Percentiles rank a stretch among this genome's conserved stretches.
phyloP scores from a whole-genome alignment of 2,329 filamentous ascomycete species.

The Huntiella abstrusa region DNA sequence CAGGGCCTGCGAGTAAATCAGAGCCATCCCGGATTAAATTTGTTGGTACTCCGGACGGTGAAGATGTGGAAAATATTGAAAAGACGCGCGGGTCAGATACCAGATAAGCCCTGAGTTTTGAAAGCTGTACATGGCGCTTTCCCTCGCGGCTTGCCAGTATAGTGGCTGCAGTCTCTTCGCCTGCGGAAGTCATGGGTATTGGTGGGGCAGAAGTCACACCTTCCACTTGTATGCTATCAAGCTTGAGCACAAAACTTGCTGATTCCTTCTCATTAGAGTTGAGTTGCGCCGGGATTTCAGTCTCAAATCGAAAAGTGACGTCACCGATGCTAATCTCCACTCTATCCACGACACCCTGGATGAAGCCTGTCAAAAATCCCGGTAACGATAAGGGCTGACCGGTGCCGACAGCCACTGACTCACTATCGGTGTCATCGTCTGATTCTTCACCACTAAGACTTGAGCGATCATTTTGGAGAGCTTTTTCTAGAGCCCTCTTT shows the following conservation, averaged over 20 bases:
- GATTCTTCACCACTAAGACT: conserved; percentile 41
- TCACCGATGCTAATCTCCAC: conserved; percentile 46
- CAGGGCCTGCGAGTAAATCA: conserved; percentile 15
- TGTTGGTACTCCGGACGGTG: conserved; percentile 27
- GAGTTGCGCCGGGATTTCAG: conserved; percentile 34
- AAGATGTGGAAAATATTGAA: conserved; percentile 28
- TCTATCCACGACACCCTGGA: conserved; percentile 57
- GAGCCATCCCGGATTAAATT: conserved; percentile 26
- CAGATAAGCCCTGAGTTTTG: conserved; percentile 42
- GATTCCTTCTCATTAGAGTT: conserved; percentile 21
- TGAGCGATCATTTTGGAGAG: conserved; percentile 41
- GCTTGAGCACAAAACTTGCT: conserved; percentile 44
- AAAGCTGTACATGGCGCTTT: conserved; percentile 45
- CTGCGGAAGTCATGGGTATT: neutral
- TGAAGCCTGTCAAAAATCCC: conserved; percentile 48
- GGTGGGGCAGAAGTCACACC: conserved; percentile 30
- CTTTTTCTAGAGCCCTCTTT: conserved; percentile 48
- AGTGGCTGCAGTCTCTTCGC: neutral
- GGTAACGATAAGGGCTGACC: conserved; percentile 52
- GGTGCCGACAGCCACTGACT: conserved; percentile 35
- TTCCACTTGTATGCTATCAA: conserved; percentile 48
- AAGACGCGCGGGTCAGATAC: conserved; percentile 52
- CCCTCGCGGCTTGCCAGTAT: conserved; percentile 23
- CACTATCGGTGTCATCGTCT: conserved; percentile 38
- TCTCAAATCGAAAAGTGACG: conserved; percentile 47